Evolutionary conservation across 1,139 yeast genomes (phyloP).

Genomic region (Lodderomyces orthopsilosis): DNA sequence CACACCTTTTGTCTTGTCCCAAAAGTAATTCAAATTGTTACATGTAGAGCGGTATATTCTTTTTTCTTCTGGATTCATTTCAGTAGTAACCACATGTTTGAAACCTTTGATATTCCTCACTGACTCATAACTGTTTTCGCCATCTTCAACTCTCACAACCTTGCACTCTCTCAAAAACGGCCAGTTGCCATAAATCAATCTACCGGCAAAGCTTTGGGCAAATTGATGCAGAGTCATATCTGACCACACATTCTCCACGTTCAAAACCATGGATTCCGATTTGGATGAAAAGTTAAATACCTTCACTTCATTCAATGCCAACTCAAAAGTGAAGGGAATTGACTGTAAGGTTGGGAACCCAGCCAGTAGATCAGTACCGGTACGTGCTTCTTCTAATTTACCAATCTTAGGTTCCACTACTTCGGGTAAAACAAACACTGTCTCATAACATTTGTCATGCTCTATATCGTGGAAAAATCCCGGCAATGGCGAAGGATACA

Average conservation of each 20-base stretch:
- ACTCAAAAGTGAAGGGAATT: slow-evolving; percentile 52
- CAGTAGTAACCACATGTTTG: slow-evolving; percentile 38
- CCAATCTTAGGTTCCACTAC: slow-evolving; percentile 55
- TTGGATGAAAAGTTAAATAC: slow-evolving; percentile 85
- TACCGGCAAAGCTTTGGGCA: slow-evolving; percentile 56
- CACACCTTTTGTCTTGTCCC: slow-evolving; percentile 53
- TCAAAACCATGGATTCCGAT: slow-evolving; percentile 76
- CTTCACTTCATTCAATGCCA: slow-evolving; percentile 61
- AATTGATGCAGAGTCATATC: slow-evolving; percentile 53
- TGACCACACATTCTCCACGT: slow-evolving; percentile 51
- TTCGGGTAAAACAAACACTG: slow-evolving; percentile 49
- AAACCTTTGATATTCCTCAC: slow-evolving; percentile 27
- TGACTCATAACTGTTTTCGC: slow-evolving; percentile 43
- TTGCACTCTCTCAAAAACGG: slow-evolving; percentile 85
- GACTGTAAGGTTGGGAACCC: slow-evolving; percentile 87
- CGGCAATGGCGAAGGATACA: slow-evolving; percentile 77
- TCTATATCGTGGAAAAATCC: slow-evolving; percentile 75
- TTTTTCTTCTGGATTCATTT: slow-evolving; percentile 39
- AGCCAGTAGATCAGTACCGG: slow-evolving; percentile 70
- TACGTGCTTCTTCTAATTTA: slow-evolving; percentile 62
- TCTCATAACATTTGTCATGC: slow-evolving; percentile 73
- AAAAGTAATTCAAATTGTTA: slow-evolving; percentile 10
- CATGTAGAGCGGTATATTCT: slow-evolving; percentile 38
- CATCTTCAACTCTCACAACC: slow-evolving; percentile 63
- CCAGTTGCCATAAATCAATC: slow-evolving; percentile 75